Evolutionary conservation across 2,329 filamentous ascomycete species (phyloP).

Genomic region (Sarocladium brachiariae): DNA sequence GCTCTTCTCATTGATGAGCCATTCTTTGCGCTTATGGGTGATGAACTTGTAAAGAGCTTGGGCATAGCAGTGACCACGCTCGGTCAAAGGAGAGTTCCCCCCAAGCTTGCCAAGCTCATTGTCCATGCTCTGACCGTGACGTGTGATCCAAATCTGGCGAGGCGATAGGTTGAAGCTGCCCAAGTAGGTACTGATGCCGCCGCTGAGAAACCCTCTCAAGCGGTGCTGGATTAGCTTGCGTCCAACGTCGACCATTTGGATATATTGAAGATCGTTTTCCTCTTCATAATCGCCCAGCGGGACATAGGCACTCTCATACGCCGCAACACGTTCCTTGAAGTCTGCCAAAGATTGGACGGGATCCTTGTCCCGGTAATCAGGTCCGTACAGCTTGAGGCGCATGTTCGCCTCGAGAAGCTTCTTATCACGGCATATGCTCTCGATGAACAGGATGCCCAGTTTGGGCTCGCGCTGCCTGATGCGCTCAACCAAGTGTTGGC

Average conservation of each 20-base stretch:
- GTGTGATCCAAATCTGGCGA: slow-evolving; percentile 95
- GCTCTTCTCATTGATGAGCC: slow-evolving; percentile 75
- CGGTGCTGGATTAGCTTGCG: slow-evolving; percentile 89
- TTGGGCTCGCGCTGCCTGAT: slow-evolving; percentile 79
- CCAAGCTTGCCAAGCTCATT: slow-evolving; percentile 85
- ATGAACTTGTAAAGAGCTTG: slow-evolving; percentile 78
- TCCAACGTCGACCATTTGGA: slow-evolving; percentile 96
- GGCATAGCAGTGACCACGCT: slow-evolving; percentile 73
- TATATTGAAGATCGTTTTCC: slow-evolving; percentile 83
- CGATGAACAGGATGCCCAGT: slow-evolving; percentile 88
- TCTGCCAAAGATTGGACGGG: slow-evolving; percentile 77
- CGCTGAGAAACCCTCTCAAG: slow-evolving; percentile 84
- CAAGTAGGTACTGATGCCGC: slow-evolving; percentile 88
- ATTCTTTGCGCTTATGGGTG: slow-evolving; percentile 68
- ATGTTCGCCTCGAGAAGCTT: slow-evolving; percentile 89
- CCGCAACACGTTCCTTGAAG: slow-evolving; percentile 85
- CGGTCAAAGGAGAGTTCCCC: slow-evolving; percentile 78
- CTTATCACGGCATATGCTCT: slow-evolving; percentile 85
- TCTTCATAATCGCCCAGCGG: slow-evolving; percentile 90
- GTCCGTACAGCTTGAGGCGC: slow-evolving; percentile 90
- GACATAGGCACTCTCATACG: slow-evolving; percentile 92
- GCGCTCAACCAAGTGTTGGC: slow-evolving; percentile 75
- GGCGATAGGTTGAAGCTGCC: slow-evolving; percentile 96
- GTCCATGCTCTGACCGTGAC: slow-evolving; percentile 86
- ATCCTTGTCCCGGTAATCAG: slow-evolving; percentile 93